Evolutionary conservation across 129 eudicot species (phyloP), one percentile per base, ranked within the genome.

Genomic region (Flaveria robusta): DNA sequence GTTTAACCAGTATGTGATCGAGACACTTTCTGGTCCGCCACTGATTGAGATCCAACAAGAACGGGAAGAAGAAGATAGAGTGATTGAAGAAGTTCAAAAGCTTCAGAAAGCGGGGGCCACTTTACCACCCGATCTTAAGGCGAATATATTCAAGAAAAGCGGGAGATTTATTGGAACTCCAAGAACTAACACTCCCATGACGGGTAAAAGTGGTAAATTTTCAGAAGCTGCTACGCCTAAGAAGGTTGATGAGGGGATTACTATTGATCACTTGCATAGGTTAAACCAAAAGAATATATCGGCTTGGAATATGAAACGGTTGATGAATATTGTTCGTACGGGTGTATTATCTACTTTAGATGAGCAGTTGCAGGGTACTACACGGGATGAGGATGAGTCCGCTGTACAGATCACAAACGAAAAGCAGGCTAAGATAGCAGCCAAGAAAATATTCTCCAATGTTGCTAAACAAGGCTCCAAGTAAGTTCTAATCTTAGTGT

Each of bases 221-320:
- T 83, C 96, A 0, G 80, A 75, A 60, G 66, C 68, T 5, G 45
- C 54, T 16, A 52, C 81, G 55, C 84, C 90, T 4, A 86, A 79
- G 74, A 87, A 77, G 66, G 82, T 84, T 31, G 87, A 81, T 58
- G 83, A 84, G 31, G 86, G 85, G 27, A 91, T 91, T 15, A 83
- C 92, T 7, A 88, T 88, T 74, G 96, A 86, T 84, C 92, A 89
- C 74, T 68, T 91, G 79, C 92, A 91, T 75, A 85, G 97, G 85
- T 27, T 91, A 45, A 89, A 89, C 70, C 92, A 87, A 59, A 81
- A 87, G 84, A 91, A 91, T 68, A 75, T 91, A 41, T 91, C 97
- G 4, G 97, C 97, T 29, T 91, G 97, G 97, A 91, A 91, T 56
- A 91, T 91, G 97, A 91, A 91, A 77, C 81, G 90, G 78, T 82